Percentiles rank a stretch among this genome's conserved stretches.
These are phyloP conservation scores for Pascua guehoae DNA, from an alignment of 1,284 basidiomycete genomes.

Conservation along the genomic window DNA sequence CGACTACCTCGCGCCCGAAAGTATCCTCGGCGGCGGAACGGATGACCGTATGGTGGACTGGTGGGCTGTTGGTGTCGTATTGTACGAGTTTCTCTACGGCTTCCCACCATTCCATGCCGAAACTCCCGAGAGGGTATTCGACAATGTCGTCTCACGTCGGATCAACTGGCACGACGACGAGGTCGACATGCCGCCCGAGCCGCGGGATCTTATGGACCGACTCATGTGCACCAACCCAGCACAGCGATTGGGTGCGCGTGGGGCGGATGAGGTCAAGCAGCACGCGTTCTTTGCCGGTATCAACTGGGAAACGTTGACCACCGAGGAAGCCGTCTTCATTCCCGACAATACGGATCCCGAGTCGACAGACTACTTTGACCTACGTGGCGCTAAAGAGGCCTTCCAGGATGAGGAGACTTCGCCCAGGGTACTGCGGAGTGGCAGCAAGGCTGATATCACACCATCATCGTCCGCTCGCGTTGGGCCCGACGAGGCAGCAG, in stretches of 20 bases:
- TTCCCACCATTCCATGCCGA: conserved; percentile 97
- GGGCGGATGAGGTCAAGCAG: conserved; percentile 86
- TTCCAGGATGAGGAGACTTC: conserved; percentile 52
- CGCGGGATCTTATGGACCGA: conserved; percentile 84
- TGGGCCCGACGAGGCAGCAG: conserved; percentile 21
- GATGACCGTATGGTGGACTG: conserved; percentile 97
- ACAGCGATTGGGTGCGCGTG: conserved; percentile 76
- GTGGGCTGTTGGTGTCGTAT: conserved; percentile 97
- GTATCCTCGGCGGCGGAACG: conserved; percentile 89
- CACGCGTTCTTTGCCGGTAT: conserved; percentile 89
- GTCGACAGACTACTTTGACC: conserved; percentile 98
- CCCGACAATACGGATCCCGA: conserved; percentile 93
- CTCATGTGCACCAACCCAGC: conserved; percentile 79
- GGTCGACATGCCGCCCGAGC: conserved; percentile 79
- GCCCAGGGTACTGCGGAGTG: conserved; percentile 41
- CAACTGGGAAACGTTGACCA: conserved; percentile 88
- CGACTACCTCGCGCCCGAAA: conserved; percentile 94
- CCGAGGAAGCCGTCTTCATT: conserved; percentile 87
- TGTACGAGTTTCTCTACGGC: conserved; percentile 97
- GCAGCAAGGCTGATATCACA: background rate
- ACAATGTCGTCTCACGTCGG: conserved; percentile 94
- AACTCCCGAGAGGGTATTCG: conserved; percentile 94
- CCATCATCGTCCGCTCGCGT: conserved; percentile 15
- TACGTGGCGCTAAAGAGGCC: conserved; percentile 62
- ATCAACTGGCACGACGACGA: conserved; percentile 92